Evolutionary conservation across 805 yeast genomes (phyloP).

Genomic region (Blastobotrys parvus): DNA sequence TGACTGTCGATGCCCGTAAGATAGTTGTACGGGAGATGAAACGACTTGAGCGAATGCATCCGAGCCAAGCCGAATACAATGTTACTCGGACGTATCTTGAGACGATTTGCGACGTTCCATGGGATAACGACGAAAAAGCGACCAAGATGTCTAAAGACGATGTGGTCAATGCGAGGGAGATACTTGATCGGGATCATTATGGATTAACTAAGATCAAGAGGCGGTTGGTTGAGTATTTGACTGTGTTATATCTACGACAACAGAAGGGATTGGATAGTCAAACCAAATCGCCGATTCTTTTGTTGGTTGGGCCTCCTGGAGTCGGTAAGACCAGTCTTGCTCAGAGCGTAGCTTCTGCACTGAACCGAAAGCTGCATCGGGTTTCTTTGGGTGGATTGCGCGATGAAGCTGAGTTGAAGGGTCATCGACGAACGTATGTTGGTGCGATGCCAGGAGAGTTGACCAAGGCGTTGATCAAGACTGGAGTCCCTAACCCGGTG

Average conservation of each 20-base stretch:
- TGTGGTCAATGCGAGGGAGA: constrained; percentile 43
- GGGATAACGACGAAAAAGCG: constrained; percentile 24
- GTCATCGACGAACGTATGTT: constrained; percentile 84
- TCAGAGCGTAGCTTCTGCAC: constrained; percentile 64
- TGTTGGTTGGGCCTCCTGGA: constrained; percentile 89
- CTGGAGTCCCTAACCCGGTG: constrained; percentile 74
- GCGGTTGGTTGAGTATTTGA: constrained; percentile 68
- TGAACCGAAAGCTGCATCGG: constrained; percentile 69
- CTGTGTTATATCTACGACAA: constrained; percentile 56
- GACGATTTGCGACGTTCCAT: constrained; percentile 32
- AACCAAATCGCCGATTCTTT: constrained; percentile 57
- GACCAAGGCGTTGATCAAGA: constrained; percentile 66
- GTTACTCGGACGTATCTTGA: constrained; percentile 35
- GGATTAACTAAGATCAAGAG: constrained; percentile 69
- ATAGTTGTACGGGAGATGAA: constrained; percentile 31
- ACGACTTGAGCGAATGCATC: constrained; percentile 32
- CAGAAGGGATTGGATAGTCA: constrained; percentile 7
- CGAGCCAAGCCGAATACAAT: constrained; percentile 35
- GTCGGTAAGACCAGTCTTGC: constrained; percentile 89
- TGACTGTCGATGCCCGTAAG: constrained; percentile 29
- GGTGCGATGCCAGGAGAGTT: constrained; percentile 88
- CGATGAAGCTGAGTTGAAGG: constrained; percentile 84
- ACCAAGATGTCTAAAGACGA: constrained; percentile 28
- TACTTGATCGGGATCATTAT: constrained; percentile 67
- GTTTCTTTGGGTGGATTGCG: constrained; percentile 81